A percentile compares a stretch with the other conserved stretches of the same genome.
These are phyloP conservation scores for Phaeoacremonium minimum DNA, from an alignment of 2,329 filamentous ascomycete genomes.

Conservation along the genomic window DNA sequence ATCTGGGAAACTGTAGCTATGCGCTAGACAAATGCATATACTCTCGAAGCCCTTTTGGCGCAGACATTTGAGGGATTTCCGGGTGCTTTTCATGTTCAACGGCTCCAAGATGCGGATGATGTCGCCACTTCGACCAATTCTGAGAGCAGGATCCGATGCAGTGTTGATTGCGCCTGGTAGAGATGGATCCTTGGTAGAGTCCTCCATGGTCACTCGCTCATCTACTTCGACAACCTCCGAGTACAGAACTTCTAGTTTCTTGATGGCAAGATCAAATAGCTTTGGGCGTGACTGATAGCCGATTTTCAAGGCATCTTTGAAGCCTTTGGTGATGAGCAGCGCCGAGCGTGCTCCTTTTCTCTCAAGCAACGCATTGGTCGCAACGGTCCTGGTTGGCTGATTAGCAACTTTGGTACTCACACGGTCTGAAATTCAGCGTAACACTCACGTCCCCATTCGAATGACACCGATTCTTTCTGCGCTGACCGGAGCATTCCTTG, in stretches of 20 bases:
- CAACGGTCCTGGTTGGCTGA: constrained; percentile 67
- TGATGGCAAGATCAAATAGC: constrained; percentile 63
- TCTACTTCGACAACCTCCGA: constrained; percentile 52
- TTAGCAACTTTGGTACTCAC: too few species aligned
- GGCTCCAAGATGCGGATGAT: constrained; percentile 17
- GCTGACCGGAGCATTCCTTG: too few species aligned
- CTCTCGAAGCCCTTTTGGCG: constrained; percentile 25
- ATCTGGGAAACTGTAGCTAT: constrained; percentile 24
- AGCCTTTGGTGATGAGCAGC: constrained; percentile 61
- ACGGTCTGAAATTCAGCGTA: too few species aligned
- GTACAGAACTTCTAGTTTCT: constrained; percentile 60
- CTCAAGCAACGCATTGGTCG: constrained; percentile 63
- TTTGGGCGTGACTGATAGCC: constrained; percentile 63
- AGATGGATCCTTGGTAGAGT: constrained; percentile 62
- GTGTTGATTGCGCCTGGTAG: constrained; percentile 39
- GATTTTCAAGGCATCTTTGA: constrained; percentile 62
- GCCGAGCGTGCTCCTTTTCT: too few species aligned
- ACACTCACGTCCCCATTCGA: too few species aligned
- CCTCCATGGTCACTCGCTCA: constrained; percentile 34
- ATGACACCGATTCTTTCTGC: too few species aligned
- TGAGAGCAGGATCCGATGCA: constrained; percentile 35
- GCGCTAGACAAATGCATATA: constrained; percentile 25
- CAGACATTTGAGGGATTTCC: constrained; percentile 28
- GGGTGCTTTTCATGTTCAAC: constrained; percentile 11
- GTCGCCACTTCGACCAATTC: constrained; percentile 50